A percentile compares a stretch with the other conserved stretches of the same genome.
Conservation (phyloP, 345 rosid genomes). For the Moricandia moricandioides region DNA sequence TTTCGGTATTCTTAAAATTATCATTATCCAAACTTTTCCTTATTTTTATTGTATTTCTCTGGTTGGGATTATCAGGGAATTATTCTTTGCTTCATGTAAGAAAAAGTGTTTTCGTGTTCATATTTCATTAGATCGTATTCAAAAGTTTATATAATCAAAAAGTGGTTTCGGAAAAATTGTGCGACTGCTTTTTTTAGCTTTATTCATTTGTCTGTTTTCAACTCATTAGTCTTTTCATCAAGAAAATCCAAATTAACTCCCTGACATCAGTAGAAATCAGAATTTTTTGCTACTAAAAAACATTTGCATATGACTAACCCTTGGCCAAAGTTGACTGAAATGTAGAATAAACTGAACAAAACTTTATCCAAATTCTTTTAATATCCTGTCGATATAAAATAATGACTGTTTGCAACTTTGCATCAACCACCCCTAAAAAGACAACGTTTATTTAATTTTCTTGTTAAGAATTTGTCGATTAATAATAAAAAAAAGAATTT, state of each 20-base stretch:
- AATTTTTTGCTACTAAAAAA: not conserved
- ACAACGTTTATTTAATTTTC: too few relatives aligned
- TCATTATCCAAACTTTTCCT: conserved; percentile 16
- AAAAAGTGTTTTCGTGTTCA: conserved; percentile 33
- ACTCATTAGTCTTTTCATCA: not conserved
- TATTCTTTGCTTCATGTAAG: conserved; percentile 25
- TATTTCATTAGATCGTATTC: not conserved
- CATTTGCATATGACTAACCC: not conserved
- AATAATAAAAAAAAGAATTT: too few relatives aligned
- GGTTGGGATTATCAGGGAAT: conserved; percentile 21
- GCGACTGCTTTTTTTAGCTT: not conserved
- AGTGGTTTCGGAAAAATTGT: not conserved
- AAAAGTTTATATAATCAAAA: not conserved
- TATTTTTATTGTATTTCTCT: conserved; percentile 14
- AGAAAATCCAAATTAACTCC: not conserved
- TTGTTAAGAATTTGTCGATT: too few relatives aligned
- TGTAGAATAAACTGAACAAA: not conserved
- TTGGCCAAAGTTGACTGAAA: not conserved
- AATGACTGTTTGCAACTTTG: not conserved
- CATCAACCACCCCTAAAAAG: too few relatives aligned
- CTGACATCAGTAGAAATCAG: not conserved
- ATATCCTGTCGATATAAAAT: not conserved
- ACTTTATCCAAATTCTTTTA: not conserved
- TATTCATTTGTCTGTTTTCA: not conserved
- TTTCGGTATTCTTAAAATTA: conserved; percentile 28